Percentiles rank a stretch among this genome's conserved stretches.
Conservation (phyloP, 2,329 filamentous ascomycete genomes). For the Emmonsiellopsis sp. region DNA sequence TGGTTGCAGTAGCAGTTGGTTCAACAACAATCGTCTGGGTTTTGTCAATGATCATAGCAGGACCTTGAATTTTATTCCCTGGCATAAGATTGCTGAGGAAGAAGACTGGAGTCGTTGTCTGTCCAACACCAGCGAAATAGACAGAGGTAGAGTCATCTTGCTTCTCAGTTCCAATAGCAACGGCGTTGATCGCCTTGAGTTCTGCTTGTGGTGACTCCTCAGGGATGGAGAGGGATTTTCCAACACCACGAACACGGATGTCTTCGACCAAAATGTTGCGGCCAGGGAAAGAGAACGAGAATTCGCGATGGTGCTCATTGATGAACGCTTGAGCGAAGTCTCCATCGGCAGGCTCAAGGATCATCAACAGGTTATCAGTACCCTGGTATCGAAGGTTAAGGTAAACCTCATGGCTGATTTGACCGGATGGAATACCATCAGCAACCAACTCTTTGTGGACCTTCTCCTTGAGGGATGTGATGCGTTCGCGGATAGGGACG, state of each 20-base stretch:
- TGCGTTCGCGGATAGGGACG: neutral
- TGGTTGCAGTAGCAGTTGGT: constrained; percentile 63
- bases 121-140: constrained; percentile 55
- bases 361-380: no score
- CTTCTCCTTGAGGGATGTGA: constrained; percentile 23
- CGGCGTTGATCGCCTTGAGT: constrained; percentile 56
- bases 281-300: constrained; percentile 72
- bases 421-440: no score
- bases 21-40: constrained; percentile 83
- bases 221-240: constrained; percentile 51
- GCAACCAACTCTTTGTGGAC: constrained; percentile 26
- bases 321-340: no score
- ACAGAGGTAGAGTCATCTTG: constrained; percentile 43
- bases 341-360: no score
- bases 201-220: constrained; percentile 63
- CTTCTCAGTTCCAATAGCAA: constrained; percentile 74
- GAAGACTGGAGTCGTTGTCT: constrained; percentile 36
- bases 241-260: constrained; percentile 76
- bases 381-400: no score
- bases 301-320: constrained; percentile 52
- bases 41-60: constrained; percentile 68
- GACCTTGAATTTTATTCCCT: constrained; percentile 43
- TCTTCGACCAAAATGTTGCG: constrained; percentile 83
- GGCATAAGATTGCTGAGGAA: constrained; percentile 26
- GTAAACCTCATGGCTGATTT: no score